Evolutionary conservation across 352 stramenopile genomes (phyloP).

Genomic region (Phytophthora vignae): DNA sequence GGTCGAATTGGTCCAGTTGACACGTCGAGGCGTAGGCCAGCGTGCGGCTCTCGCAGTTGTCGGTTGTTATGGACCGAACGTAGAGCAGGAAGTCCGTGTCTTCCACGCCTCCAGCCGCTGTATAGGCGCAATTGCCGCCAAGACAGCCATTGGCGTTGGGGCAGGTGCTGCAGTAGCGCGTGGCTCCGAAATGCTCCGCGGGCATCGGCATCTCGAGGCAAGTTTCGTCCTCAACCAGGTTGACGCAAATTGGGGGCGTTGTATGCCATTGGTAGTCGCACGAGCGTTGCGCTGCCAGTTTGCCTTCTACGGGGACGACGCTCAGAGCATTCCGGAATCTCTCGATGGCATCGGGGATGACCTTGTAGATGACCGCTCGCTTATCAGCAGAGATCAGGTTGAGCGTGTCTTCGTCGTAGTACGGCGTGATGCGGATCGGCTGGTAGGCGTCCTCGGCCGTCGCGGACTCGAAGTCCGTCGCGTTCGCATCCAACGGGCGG

Average conservation of each 20-base stretch:
- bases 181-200: constrained; percentile 62
- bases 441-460: constrained; percentile 41
- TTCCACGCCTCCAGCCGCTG: constrained; percentile 41
- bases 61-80: constrained; percentile 55
- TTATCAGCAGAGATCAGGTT: constrained; percentile 49
- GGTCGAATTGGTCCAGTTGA: constrained; percentile 87
- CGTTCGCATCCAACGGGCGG: constrained; percentile 39
- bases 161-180: constrained; percentile 55
- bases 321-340: constrained; percentile 60
- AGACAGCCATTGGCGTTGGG: constrained; percentile 41
- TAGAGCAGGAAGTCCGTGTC: constrained; percentile 82
- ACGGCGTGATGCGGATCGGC: constrained; percentile 75
- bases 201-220: constrained; percentile 85
- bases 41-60: constrained; percentile 58
- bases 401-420: constrained; percentile 71
- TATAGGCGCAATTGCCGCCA: constrained; percentile 50
- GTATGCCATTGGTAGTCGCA: constrained; percentile 68
- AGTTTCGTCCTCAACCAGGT: constrained; percentile 51
- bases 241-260: constrained; percentile 64
- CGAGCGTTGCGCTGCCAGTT: constrained; percentile 66
- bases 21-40: constrained; percentile 83
- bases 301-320: constrained; percentile 72
- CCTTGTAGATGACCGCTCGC: constrained; percentile 55
- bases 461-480: constrained; percentile 34
- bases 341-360: constrained; percentile 74